Conservation (phyloP, 768 basidiomycete species). For the Lactarius evosmus region DNA sequence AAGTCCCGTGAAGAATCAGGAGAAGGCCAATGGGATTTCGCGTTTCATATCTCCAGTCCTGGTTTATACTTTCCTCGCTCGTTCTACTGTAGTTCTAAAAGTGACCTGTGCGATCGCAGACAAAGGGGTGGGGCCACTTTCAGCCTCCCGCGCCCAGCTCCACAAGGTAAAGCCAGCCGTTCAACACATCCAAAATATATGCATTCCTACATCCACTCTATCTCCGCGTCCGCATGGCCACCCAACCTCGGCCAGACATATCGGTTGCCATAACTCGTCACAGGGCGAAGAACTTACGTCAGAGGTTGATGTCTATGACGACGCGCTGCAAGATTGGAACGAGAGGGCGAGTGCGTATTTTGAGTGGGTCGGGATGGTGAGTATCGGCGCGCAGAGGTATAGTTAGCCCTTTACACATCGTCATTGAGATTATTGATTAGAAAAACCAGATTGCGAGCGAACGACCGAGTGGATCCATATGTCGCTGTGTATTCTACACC, state of each 20-base stretch:
- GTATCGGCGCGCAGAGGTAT: conserved; percentile 63
- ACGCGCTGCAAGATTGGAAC: conserved; percentile 50
- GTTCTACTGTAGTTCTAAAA: conserved; percentile 4
- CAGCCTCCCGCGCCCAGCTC: background rate
- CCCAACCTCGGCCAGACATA: conserved; percentile 18
- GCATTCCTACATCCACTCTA: conserved; percentile 42
- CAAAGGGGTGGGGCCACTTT: conserved; percentile 7
- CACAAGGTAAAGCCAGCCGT: conserved; percentile 31
- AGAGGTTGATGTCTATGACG: conserved; percentile 31
- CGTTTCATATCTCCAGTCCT: conserved; percentile 17
- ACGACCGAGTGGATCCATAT: conserved; percentile 67
- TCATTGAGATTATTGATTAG: background rate
- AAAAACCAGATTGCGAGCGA: conserved; percentile 48
- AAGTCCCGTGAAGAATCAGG: conserved; percentile 22
- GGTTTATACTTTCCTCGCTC: conserved; percentile 13
- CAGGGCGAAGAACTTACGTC: background rate
- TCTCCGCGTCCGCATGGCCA: conserved; percentile 31
- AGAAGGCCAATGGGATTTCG: conserved; percentile 27
- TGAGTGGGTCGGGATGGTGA: conserved; percentile 75
- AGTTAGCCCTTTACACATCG: conserved; percentile 4
- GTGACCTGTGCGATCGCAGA: background rate
- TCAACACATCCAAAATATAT: conserved; percentile 36
- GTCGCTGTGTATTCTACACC: conserved; percentile 64
- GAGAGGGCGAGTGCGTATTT: conserved; percentile 46
- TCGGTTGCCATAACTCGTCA: background rate